Evolutionary conservation across 2,329 filamentous ascomycete genomes (phyloP).

Genomic region (Colletotrichum viniferum): DNA sequence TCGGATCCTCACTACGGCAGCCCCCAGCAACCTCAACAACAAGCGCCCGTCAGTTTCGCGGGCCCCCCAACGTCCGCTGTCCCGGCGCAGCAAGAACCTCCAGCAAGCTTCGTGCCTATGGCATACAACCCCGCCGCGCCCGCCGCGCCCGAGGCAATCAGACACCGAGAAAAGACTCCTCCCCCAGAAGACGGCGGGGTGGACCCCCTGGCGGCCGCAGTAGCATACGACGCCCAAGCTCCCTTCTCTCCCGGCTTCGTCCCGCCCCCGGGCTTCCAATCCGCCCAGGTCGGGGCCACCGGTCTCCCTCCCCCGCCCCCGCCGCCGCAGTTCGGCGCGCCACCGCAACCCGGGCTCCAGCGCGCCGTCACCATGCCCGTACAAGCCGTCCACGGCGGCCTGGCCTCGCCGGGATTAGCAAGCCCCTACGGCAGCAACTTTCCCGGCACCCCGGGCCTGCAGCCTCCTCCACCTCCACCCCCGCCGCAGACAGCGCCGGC

Average conservation of each 20-base stretch:
- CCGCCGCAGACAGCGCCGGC: constrained; percentile 11
- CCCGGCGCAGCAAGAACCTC: constrained; percentile 25
- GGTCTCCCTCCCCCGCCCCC: constrained; percentile 38
- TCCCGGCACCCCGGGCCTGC: constrained; percentile 47
- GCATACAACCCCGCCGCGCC: constrained; percentile 83
- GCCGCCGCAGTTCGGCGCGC: constrained; percentile 42
- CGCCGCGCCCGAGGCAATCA: constrained; percentile 72
- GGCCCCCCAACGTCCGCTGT: constrained; percentile 44
- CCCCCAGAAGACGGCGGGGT: constrained; percentile 71
- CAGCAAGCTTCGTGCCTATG: constrained; percentile 64
- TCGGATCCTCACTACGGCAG: constrained; percentile 56
- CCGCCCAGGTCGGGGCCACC: constrained; percentile 40
- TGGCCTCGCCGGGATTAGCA: constrained; percentile 42
- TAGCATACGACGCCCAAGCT: constrained; percentile 59
- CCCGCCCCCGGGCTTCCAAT: constrained; percentile 49
- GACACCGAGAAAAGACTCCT: constrained; percentile 79
- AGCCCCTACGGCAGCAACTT: constrained; percentile 52
- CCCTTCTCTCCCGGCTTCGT: constrained; percentile 59
- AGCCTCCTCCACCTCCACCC: constrained; percentile 38
- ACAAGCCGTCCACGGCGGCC: constrained; percentile 30
- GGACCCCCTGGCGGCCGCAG: constrained; percentile 62
- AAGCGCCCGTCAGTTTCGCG: constrained; percentile 38
- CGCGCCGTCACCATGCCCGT: constrained; percentile 55
- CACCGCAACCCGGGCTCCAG: constrained; percentile 49
- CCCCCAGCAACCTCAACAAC: constrained; percentile 17